Evolutionary conservation across 225 moss, liverwort and hornwort species (phyloP).

Genomic region (Pseudisothecium myosuroides): DNA sequence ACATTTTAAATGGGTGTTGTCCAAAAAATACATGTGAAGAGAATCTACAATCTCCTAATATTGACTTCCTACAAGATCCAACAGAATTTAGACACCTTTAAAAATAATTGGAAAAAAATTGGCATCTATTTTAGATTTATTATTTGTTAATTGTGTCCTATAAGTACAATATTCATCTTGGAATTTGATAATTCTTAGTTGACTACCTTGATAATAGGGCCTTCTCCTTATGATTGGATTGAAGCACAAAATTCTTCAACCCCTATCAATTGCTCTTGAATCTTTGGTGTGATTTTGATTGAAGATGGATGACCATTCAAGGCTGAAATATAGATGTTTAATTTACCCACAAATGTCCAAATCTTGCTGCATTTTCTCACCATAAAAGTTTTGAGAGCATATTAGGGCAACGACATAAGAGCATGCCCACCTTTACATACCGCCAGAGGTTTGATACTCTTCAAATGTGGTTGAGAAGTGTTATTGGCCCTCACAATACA

Average conservation of each 20-base stretch:
- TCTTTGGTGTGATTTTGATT: neutral
- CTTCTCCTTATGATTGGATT: rapidly evolving
- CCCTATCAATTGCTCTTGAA: rapidly evolving
- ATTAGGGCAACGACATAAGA: no score
- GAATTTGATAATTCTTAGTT: neutral
- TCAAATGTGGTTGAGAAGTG: no score
- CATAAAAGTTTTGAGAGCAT: no score
- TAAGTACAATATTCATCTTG: rapidly evolving
- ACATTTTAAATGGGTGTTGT: neutral
- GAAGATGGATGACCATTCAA: neutral
- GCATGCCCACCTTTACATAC: no score
- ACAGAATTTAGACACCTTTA: neutral
- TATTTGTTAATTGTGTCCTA: rapidly evolving
- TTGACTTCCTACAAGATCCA: rapidly evolving
- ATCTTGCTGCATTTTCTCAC: neutral
- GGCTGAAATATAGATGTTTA: rapidly evolving
- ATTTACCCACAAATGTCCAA: neutral
- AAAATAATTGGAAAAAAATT: no score
- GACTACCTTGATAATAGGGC: neutral
- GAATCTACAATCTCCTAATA: rapidly evolving
- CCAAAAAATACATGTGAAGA: rapidly evolving
- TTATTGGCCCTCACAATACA: no score
- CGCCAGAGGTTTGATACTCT: no score
- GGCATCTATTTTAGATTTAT: neutral
- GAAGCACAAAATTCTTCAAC: rapidly evolving